Evolutionary conservation across 306 rosid genomes (phyloP).

Genomic region (Castanospermum australe): DNA sequence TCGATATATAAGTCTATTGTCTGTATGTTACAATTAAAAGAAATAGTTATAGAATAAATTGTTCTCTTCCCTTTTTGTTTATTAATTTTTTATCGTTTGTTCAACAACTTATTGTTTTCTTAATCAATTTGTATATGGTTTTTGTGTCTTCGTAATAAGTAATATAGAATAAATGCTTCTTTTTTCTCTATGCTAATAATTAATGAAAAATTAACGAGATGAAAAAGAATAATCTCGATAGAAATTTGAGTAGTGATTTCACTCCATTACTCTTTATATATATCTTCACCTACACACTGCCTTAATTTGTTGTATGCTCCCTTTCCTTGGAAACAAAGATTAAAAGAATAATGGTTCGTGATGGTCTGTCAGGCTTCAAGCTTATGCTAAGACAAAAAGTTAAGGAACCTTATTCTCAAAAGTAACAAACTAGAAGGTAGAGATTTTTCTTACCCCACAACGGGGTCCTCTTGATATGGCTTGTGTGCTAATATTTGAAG

Average conservation of each 20-base stretch:
- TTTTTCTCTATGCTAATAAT: background rate
- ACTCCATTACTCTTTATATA: background rate
- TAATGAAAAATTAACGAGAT: background rate
- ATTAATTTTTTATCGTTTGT: background rate
- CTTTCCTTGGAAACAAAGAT: constrained; percentile 43
- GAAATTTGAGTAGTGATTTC: background rate
- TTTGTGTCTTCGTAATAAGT: no score
- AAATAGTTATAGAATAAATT: constrained; percentile 20
- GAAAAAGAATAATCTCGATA: background rate
- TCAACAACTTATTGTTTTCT: background rate
- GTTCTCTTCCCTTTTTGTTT: background rate
- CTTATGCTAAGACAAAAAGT: constrained; percentile 22
- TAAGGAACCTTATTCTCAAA: background rate
- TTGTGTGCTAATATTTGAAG: constrained; percentile 23
- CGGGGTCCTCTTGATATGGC: constrained; percentile 6
- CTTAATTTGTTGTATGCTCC: background rate
- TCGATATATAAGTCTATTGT: constrained; percentile 24
- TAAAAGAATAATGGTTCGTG: constrained; percentile 17
- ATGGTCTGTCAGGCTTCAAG: constrained; percentile 16
- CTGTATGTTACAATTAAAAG: constrained; percentile 25
- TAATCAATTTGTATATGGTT: background rate
- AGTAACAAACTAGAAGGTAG: background rate
- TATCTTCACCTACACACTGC: background rate
- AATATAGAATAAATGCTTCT: background rate
- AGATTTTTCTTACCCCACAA: constrained; percentile 8